Base-by-base conservation (phyloP, 108 stramenopile species). In the Skeletonema grethae region DNA sequence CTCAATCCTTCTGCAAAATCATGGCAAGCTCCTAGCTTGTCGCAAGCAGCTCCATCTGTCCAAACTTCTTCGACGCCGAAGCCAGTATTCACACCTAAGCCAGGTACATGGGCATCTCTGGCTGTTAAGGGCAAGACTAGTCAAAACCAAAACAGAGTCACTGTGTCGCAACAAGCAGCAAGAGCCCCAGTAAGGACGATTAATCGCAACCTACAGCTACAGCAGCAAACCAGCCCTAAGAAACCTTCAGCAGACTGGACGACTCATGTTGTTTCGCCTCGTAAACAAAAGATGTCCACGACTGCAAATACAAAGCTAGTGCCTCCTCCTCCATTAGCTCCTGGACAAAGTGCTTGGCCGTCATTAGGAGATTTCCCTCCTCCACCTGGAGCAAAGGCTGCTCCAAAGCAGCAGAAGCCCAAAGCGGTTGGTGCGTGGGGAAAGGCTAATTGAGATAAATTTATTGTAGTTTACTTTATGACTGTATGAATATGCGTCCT, bases 81-180 rank as follows among this genome's bases (percentile, higher is more conserved):
- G 10, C 34, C 67, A 57, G 16, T 53, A 24, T 73, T 61, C 38
- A 63, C 71, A 63, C 73, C 80, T 1, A 73, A 73, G 61, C 80
- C 80, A 5, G 72, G 67, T 8, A 39, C 80, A 50, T 80, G 80
- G 80, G 80, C 80, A 66, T 74, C 80, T 11, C 63, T 80, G 45
- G 72, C 80, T 62, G 57, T 65, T 7, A 80, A 70, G 60, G 59
- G 63, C 18, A 38, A 63, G n/a, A 18, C 69, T 48, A 56, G 36
- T 12, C 62, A 56, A 22, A 46, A 11, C 30, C 57, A 45, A 0
- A n/a, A 43, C 15, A 43, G 15, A 43, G 41, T 43, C 15, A 31
- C 15, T 55, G 39, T n/a, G 13, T 7, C 16, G 50, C 29, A 7
- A 22, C 56, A 35, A 29, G 30, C 15, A 70, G 8, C 48, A 22